These are phyloP conservation scores for Suhomyces terraborum DNA, from an alignment of 1,139 yeast genomes.

Conservation along the genomic window DNA sequence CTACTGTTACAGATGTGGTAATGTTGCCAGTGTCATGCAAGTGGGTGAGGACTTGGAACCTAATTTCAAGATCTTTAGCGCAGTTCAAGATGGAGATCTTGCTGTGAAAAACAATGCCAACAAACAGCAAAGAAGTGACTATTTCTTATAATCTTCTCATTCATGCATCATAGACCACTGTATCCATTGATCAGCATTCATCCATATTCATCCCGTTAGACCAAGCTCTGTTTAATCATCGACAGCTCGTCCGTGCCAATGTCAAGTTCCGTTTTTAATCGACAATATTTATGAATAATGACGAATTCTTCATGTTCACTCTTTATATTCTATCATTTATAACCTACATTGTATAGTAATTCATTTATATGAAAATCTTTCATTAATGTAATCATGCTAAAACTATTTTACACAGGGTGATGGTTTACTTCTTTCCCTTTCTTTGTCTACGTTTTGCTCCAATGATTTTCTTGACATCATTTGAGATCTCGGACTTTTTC, in stretches of 20 bases:
- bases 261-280: slow-evolving; percentile 8
- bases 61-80: slow-evolving; percentile 89
- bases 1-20: slow-evolving; percentile 96
- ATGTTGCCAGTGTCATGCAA: slow-evolving; percentile 97
- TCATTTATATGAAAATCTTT: slow-evolving; percentile 9
- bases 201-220: slow-evolving; percentile 2
- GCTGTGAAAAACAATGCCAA: slow-evolving; percentile 66
- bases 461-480: slow-evolving; percentile 60
- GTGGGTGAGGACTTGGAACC: slow-evolving; percentile 86
- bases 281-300: slow-evolving; percentile 21
- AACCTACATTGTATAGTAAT: slow-evolving; percentile 13
- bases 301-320: slow-evolving; percentile 15
- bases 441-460: slow-evolving; percentile 72
- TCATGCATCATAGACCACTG: slow-evolving; percentile 6
- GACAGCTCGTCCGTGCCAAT: slow-evolving; percentile 2
- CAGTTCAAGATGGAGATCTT: slow-evolving; percentile 86
- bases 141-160: slow-evolving; percentile 52
- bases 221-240: neutral
- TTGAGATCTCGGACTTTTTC: slow-evolving; percentile 47
- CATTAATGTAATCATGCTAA: slow-evolving; percentile 5
- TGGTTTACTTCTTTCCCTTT: slow-evolving; percentile 45
- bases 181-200: neutral
- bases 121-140: slow-evolving; percentile 78
- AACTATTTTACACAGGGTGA: slow-evolving; percentile 4
- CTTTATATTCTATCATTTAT: slow-evolving; percentile 1